phyloP scores from a whole-genome alignment of 495 filamentous ascomycete genomes.

The Aspergillus cristatus region DNA sequence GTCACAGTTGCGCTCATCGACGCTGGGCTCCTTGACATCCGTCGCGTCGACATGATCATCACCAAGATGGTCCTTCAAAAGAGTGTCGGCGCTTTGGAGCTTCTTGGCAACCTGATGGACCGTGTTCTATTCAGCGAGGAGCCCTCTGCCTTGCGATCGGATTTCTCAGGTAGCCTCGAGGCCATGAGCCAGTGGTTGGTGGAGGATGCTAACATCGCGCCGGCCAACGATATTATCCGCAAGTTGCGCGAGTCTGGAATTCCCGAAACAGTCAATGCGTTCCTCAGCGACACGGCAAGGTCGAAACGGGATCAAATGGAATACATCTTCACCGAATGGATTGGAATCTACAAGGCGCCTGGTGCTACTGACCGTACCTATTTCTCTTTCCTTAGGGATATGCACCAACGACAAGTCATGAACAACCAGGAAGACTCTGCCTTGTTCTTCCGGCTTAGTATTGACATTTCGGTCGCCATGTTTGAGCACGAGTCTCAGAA shows the following conservation, averaged over 20 bases:
- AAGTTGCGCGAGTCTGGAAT: slow-evolving; percentile 59
- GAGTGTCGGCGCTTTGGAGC: slow-evolving; percentile 59
- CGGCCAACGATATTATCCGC: slow-evolving; percentile 57
- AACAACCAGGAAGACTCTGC: slow-evolving; percentile 62
- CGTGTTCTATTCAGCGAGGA: slow-evolving; percentile 66
- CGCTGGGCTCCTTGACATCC: slow-evolving; percentile 62
- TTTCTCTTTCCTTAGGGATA: slow-evolving; percentile 72
- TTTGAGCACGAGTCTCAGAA: slow-evolving; percentile 60
- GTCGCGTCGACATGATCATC: slow-evolving; percentile 68
- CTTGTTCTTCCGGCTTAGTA: slow-evolving; percentile 69
- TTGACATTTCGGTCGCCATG: slow-evolving; percentile 66
- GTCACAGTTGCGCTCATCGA: slow-evolving; percentile 72
- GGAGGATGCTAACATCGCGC: slow-evolving; percentile 57
- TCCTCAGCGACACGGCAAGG: slow-evolving; percentile 39
- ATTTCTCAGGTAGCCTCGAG: slow-evolving; percentile 75
- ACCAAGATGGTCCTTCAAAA: slow-evolving; percentile 60
- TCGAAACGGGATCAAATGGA: slow-evolving; percentile 72
- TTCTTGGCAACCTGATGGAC: slow-evolving; percentile 67
- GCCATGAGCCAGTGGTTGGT: slow-evolving; percentile 74
- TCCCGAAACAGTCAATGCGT: slow-evolving; percentile 39
- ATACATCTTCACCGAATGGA: slow-evolving; percentile 93
- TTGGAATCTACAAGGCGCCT: slow-evolving; percentile 66
- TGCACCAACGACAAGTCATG: slow-evolving; percentile 64
- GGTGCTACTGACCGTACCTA: slow-evolving; percentile 61
- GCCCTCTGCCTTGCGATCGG: slow-evolving; percentile 66